Percentiles rank a stretch among this genome's conserved stretches.
Conservation (phyloP, 176 grass and related monocot genomes). For the Triticum timopheevii region DNA sequence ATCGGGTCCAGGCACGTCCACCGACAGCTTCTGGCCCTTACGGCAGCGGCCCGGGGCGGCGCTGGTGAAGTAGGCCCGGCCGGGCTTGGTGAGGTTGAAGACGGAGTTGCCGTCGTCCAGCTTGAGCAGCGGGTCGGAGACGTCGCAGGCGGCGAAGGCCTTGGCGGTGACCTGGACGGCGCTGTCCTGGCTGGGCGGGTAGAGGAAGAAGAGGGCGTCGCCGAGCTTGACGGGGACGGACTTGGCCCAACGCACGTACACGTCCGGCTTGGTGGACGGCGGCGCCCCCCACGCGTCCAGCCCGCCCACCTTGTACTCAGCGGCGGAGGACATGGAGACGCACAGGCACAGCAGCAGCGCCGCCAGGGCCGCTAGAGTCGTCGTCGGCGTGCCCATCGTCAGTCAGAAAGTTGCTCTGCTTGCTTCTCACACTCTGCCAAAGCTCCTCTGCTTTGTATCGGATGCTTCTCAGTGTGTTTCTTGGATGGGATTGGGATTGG, state of each 20-base stretch:
- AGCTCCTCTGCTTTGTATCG: no score
- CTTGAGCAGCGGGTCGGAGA: conserved; percentile 42
- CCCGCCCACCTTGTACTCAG: conserved; percentile 74
- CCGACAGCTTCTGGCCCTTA: conserved; percentile 71
- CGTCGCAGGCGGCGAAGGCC: conserved; percentile 61
- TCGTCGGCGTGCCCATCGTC: no score
- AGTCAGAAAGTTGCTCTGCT: no score
- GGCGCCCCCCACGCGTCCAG: conserved; percentile 73
- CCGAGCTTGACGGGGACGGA: conserved; percentile 57
- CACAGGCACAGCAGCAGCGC: no score
- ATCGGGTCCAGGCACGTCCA: conserved; percentile 69
- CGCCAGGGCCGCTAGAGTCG: no score
- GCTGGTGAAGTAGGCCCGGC: conserved; percentile 66
- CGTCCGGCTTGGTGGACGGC: conserved; percentile 54
- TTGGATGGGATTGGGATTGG: no score
- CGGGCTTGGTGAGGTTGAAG: conserved; percentile 78
- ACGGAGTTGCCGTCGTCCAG: conserved; percentile 80
- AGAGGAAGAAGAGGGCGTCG: conserved; percentile 80
- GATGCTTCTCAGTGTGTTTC: no score
- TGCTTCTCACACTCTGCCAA: no score
- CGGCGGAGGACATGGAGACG: no score
- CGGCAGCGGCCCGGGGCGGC: conserved; percentile 51
- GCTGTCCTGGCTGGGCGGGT: conserved; percentile 63
- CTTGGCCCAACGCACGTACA: conserved; percentile 58
- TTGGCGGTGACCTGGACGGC: conserved; percentile 56